Percentiles rank a stretch among this genome's conserved stretches.
phyloP scores from a whole-genome alignment of 108 stramenopile species.

The Cyclotella sp. region DNA sequence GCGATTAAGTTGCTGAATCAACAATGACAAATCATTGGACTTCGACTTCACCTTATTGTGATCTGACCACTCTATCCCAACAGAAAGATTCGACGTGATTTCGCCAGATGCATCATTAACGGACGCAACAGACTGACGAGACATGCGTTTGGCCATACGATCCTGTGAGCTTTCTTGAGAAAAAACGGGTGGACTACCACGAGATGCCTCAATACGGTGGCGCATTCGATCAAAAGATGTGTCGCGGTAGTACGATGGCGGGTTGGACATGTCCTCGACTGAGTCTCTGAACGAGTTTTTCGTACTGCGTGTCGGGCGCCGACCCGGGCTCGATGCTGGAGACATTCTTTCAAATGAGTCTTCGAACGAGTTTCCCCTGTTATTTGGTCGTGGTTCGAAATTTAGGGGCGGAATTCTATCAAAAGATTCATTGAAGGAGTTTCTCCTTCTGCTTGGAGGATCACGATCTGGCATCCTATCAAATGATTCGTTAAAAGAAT shows the following conservation, averaged over 20 bases:
- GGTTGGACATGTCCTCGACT: neutral
- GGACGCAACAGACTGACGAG: neutral
- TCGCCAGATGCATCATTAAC: neutral
- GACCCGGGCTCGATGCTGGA: neutral
- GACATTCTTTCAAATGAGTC: neutral
- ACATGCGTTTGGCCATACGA: slow-evolving; percentile 1
- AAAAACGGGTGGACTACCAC: neutral
- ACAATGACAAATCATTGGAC: slow-evolving; percentile 1
- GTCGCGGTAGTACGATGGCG: neutral
- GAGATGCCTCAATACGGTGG: neutral
- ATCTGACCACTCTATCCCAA: slow-evolving; percentile 3
- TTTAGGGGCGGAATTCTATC: neutral
- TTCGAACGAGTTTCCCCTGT: slow-evolving; percentile 1
- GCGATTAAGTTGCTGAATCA: neutral
- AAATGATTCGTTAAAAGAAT: slow-evolving; percentile 2
- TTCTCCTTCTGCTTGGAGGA: neutral
- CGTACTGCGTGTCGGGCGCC: neutral
- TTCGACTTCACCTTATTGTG: neutral
- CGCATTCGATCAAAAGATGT: slow-evolving; percentile 6
- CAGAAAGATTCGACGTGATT: neutral
- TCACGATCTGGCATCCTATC: neutral
- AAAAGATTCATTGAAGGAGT: slow-evolving; percentile 5
- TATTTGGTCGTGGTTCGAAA: neutral
- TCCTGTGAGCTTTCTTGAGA: neutral
- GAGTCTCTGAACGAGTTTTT: neutral